A percentile compares a stretch with the other conserved stretches of the same genome.
These are phyloP conservation scores for Myrica gale DNA, from an alignment of 306 rosid species.

Conservation along the genomic window DNA sequence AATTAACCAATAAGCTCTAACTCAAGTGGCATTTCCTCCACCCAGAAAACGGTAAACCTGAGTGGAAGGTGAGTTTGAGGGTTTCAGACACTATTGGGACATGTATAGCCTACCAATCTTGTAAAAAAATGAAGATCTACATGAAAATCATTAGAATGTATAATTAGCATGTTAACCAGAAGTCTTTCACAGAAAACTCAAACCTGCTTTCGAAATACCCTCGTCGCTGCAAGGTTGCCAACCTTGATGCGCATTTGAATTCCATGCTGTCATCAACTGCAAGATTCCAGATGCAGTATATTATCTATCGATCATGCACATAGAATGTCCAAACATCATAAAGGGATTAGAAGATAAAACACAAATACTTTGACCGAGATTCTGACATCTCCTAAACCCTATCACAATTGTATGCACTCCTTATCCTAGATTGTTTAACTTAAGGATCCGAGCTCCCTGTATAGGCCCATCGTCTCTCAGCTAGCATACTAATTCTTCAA, in stretches of 20 bases:
- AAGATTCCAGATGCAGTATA: constrained; percentile 25
- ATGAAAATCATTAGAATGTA: constrained; percentile 13
- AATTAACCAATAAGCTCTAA: background rate
- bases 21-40: background rate
- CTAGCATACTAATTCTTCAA: background rate
- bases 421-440: background rate
- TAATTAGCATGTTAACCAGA: background rate
- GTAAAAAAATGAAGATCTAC: background rate
- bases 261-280: constrained; percentile 84
- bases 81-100: background rate
- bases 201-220: constrained; percentile 52
- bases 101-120: background rate
- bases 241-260: constrained; percentile 39
- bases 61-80: background rate
- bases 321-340: constrained; percentile 8
- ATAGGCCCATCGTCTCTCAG: background rate
- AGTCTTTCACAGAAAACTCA: constrained; percentile 19
- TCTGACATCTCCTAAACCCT: background rate
- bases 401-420: background rate
- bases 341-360: background rate
- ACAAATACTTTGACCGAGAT: background rate
- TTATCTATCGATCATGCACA: constrained; percentile 15
- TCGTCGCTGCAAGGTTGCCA: constrained; percentile 77
- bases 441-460: background rate
- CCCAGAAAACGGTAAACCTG: background rate